Evolutionary conservation across 768 basidiomycete species (phyloP).

Genomic region (Sporobolomyces phaffii): DNA sequence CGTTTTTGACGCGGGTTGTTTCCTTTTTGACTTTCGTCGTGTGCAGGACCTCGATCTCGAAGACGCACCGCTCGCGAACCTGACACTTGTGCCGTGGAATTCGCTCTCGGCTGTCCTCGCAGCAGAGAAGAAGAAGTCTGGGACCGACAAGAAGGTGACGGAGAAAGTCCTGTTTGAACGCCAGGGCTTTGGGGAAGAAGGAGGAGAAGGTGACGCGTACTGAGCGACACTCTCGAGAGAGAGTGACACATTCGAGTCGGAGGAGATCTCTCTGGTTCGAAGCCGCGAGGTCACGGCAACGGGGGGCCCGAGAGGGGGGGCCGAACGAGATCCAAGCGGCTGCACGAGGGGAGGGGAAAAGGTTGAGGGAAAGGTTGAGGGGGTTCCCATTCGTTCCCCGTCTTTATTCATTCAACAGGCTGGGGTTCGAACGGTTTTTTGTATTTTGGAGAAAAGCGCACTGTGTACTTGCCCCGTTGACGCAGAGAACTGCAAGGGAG

Average conservation of each 20-base stretch:
- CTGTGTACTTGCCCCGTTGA: no score
- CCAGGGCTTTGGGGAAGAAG: constrained; percentile 88
- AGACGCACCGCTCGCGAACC: constrained; percentile 69
- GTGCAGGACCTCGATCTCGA: constrained; percentile 82
- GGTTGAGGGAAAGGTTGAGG: no score
- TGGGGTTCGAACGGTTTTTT: neutral
- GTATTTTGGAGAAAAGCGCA: no score
- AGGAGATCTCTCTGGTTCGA: neutral
- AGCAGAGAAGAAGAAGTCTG: constrained; percentile 58
- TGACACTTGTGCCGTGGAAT: constrained; percentile 66
- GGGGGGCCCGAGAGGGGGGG: no score
- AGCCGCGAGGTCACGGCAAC: no score
- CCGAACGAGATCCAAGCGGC: no score
- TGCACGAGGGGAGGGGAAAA: no score
- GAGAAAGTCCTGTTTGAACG: constrained; percentile 73
- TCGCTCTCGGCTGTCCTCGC: constrained; percentile 69
- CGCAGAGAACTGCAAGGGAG: no score
- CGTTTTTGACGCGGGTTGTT: neutral
- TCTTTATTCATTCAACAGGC: constrained; percentile 18
- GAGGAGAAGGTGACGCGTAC: constrained; percentile 93
- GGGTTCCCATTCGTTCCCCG: neutral
- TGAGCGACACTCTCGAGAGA: constrained; percentile 49
- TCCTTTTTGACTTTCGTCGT: neutral
- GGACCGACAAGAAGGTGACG: constrained; percentile 48
- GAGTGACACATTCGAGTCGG: neutral